Evolutionary conservation across 2,329 filamentous ascomycete genomes (phyloP), one percentile per base, ranked within the genome.

Genomic region (Fusarium agapanthi): DNA sequence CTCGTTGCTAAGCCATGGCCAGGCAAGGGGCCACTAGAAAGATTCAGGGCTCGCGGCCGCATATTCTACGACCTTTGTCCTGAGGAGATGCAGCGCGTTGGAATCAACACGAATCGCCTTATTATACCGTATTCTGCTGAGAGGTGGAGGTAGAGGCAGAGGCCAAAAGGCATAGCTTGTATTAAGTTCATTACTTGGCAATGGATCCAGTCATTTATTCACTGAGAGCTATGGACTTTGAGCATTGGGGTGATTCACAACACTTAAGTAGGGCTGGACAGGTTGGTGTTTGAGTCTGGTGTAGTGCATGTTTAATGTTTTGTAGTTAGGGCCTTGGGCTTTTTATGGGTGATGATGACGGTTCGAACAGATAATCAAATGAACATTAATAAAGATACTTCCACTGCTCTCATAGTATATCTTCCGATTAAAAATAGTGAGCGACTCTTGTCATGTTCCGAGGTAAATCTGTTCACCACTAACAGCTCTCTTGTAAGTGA

Each of bases 11-110:
- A 38, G 11, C 7, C 15, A 15, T 2, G 18, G 13, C 7, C 6
- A 12, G 7, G 5, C 14, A 0, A 45, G 5, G 41, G 4, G 11
- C 18, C 28, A 0, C 37, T 30, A 3, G 14, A 6, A 15, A 16
- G 7, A 0, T 61, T 56, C n/a, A 20, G 3, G 14, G 26, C 50
- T 14, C 50, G 40, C 13, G 24, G 40, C 4, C 30, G 58, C 12
- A 30, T 45, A 3, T 56, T 61, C 5, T 61, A 61, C 22, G 58
- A 56, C 32, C 5, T 61, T 3, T 18, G 16, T 14, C 16, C 26
- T 6, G 0, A 1, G 48, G 28, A 56, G 7, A 44, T 61, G 22
- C 9, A n/a, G 22, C 22, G 22, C 6, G 13, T 7, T 41, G 38
- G 38, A 40, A 40, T 40, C 12, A 9, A n/a, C 38, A 14, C 14